Conservation (phyloP, 306 rosid genomes). For the Malus domestica region ASM211411v1 NC_041791.1:35868001-35868500, state of each 20-base stretch:
- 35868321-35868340: constrained; percentile 3
- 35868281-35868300: constrained; percentile 53
- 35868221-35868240: constrained; percentile 52
- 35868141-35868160: constrained; percentile 56
- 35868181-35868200: constrained; percentile 55
- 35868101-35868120: constrained; percentile 60
- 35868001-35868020: constrained; percentile 17
- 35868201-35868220: constrained; percentile 60
- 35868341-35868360: background rate
- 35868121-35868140: constrained; percentile 71
- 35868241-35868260: constrained; percentile 52
- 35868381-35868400: background rate
- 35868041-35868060: background rate
- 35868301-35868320: constrained; percentile 60
- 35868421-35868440: background rate
- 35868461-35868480: background rate
- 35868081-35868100: background rate
- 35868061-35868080: background rate
- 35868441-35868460: background rate
- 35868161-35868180: constrained; percentile 71
- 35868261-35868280: constrained; percentile 52
- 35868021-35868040: background rate
- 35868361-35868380: background rate
- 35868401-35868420: too few relatives aligned
- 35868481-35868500: background rate